Evolutionary conservation across 2,329 filamentous ascomycete species (phyloP).

Genomic region (Coniochaeta ligniaria): DNA sequence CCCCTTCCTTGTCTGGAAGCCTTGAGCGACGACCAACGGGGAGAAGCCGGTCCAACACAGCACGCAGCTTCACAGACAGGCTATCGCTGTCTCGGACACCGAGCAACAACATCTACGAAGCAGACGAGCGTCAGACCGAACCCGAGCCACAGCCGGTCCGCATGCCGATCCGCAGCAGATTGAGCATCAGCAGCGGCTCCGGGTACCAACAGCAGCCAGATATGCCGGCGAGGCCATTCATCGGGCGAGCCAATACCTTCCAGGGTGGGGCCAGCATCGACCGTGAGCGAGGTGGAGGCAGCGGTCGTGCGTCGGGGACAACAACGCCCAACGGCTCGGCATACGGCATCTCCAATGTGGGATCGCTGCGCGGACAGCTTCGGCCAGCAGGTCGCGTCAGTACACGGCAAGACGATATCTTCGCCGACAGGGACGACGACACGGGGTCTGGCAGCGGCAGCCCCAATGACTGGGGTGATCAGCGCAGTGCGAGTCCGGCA

Average conservation of each 20-base stretch:
- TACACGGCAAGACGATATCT: conserved; percentile 36
- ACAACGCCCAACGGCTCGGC: conserved; percentile 10
- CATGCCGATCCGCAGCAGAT: conserved; percentile 35
- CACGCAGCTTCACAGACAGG: conserved; percentile 31
- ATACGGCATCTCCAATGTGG: conserved; percentile 20
- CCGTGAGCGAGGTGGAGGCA: conserved; percentile 10
- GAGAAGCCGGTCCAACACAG: conserved; percentile 40
- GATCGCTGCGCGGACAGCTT: conserved; percentile 31
- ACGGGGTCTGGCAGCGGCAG: conserved; percentile 43
- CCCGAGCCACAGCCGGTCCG: conserved; percentile 25
- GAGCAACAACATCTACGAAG: conserved; percentile 28
- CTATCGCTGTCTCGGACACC: conserved; percentile 23
- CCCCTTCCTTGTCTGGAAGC: conserved; percentile 6
- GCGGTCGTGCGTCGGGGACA: conserved; percentile 10
- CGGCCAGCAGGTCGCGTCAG: conserved; percentile 36
- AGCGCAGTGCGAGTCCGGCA: conserved; percentile 44
- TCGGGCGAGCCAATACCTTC: conserved; percentile 31
- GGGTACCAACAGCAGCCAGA: conserved; percentile 18
- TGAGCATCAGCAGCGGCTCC: conserved; percentile 16
- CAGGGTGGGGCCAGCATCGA: conserved; percentile 21
- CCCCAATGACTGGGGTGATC: conserved; percentile 36
- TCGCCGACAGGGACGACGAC: conserved; percentile 40
- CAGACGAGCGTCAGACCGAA: conserved; percentile 21
- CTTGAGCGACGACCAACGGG: conserved; percentile 10
- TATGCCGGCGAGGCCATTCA: conserved; percentile 25